These are phyloP conservation scores for Mycena albidolilacea DNA, from an alignment of 768 basidiomycete genomes.

Conservation along the genomic window DNA sequence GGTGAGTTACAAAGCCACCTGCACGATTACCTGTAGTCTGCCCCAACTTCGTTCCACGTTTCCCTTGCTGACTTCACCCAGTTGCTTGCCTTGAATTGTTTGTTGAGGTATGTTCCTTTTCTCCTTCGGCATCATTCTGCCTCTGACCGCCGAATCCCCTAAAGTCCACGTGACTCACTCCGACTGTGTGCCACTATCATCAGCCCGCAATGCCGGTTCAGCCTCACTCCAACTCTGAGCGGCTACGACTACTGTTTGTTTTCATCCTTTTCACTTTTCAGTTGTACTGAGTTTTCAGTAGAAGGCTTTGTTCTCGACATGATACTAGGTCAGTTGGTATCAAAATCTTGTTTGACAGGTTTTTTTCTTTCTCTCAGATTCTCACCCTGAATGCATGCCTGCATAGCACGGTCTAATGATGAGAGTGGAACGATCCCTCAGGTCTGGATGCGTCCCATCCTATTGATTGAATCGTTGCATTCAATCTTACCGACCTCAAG, in stretches of 20 bases:
- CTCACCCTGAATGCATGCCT: not conserved
- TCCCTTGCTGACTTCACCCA: too few relatives aligned
- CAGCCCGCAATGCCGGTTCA: slow-evolving; percentile 9
- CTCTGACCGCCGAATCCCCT: too few relatives aligned
- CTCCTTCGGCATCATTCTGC: not conserved
- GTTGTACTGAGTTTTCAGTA: not conserved
- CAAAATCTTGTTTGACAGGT: too few relatives aligned
- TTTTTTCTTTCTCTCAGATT: too few relatives aligned
- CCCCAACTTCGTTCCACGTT: not conserved
- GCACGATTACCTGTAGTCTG: not conserved
- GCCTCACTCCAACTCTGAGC: not conserved
- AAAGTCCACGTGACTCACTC: slow-evolving; percentile 5
- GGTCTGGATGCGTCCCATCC: slow-evolving; percentile 1
- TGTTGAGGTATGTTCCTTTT: too few relatives aligned
- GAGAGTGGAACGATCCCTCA: not conserved
- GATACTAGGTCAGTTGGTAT: not conserved
- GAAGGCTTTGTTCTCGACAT: not conserved
- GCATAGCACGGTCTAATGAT: slow-evolving; percentile 2
- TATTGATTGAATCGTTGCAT: slow-evolving; percentile 1
- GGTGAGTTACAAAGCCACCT: not conserved
- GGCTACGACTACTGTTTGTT: not conserved
- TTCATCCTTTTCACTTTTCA: slow-evolving; percentile 4
- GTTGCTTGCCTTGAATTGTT: too few relatives aligned
- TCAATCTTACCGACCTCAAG: too few relatives aligned
- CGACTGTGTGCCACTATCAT: not conserved